A percentile compares a stretch with the other conserved stretches of the same genome.
These are phyloP conservation scores for Adansonia grandidieri DNA, from an alignment of 441 rosid genomes.

Conservation along the genomic window DNA sequence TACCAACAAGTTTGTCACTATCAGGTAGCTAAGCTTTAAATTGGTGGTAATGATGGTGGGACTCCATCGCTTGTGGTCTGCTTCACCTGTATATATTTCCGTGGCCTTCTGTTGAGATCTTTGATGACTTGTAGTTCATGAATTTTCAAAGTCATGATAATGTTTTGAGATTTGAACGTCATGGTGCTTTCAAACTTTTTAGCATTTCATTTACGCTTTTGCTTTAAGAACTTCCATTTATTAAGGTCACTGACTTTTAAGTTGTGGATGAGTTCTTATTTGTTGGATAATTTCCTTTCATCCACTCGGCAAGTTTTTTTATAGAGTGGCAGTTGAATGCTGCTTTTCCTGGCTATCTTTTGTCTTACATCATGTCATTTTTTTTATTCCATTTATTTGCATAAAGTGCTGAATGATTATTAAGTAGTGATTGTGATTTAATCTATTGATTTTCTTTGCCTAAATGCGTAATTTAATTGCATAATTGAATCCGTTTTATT, in stretches of 20 bases:
- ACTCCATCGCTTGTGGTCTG: constrained; percentile 41
- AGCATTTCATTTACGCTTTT: constrained; percentile 39
- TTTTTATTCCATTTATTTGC: constrained; percentile 13
- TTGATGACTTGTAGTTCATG: constrained; percentile 44
- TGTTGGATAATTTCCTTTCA: constrained; percentile 30
- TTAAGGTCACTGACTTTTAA: constrained; percentile 36
- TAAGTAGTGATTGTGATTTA: background rate
- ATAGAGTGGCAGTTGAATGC: constrained; percentile 29
- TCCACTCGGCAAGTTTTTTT: constrained; percentile 28
- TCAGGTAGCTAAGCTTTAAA: constrained; percentile 61
- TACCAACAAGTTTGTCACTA: constrained; percentile 97
- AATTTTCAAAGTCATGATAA: constrained; percentile 41
- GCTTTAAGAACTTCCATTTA: constrained; percentile 37
- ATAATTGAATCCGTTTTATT: too few species aligned
- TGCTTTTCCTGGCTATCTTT: constrained; percentile 19
- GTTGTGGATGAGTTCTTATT: constrained; percentile 45
- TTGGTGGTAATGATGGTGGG: constrained; percentile 29
- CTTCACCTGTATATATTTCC: constrained; percentile 48
- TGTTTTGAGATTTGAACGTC: constrained; percentile 42
- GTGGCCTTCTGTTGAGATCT: constrained; percentile 51
- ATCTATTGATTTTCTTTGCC: background rate
- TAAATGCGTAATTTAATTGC: too few species aligned
- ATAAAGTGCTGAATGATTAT: too few species aligned
- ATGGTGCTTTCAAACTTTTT: constrained; percentile 31
- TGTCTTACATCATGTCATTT: constrained; percentile 15